Conservation (phyloP, 2,329 filamentous ascomycete genomes). For the Coleophoma eucalyptorum region DNA sequence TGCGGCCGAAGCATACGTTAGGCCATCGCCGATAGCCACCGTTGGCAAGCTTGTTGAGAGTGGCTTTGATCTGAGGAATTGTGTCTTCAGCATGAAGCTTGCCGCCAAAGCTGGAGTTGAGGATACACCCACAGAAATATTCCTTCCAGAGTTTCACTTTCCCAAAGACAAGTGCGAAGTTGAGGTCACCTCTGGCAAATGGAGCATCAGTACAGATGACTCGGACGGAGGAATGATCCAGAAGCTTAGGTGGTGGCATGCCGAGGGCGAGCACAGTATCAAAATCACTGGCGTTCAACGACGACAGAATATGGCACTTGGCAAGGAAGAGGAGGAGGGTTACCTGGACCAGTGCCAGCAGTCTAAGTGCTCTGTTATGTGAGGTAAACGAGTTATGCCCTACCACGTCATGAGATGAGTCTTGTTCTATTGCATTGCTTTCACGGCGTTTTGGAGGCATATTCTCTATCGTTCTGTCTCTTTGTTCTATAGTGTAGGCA, state of each 20-base stretch:
- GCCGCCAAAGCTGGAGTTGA: conserved; percentile 57
- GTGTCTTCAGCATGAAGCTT: conserved; percentile 71
- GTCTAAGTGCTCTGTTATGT: conserved; percentile 48
- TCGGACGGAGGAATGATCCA: conserved; percentile 68
- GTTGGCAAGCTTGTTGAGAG: conserved; percentile 68
- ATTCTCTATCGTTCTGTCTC: no score
- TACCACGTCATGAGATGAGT: no score
- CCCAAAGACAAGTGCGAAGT: conserved; percentile 70
- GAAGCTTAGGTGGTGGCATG: conserved; percentile 88
- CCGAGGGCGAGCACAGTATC: conserved; percentile 76
- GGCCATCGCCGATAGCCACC: conserved; percentile 74
- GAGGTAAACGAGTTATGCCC: conserved; percentile 3
- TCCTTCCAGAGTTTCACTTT: conserved; percentile 90
- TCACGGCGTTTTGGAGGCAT: not conserved
- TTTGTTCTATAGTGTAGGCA: no score
- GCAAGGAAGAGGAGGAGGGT: conserved; percentile 62
- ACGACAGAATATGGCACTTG: conserved; percentile 47
- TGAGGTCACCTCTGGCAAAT: conserved; percentile 80
- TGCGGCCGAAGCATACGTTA: conserved; percentile 88
- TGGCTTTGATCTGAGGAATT: conserved; percentile 79
- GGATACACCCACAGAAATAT: conserved; percentile 73
- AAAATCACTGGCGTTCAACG: conserved; percentile 71
- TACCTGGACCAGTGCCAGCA: conserved; percentile 69
- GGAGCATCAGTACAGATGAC: conserved; percentile 76
- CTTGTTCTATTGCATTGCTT: not conserved